A percentile compares a stretch with the other conserved stretches of the same genome.
Conservation (phyloP, 805 yeast genomes). For the Kodamaea lidongshanica region DNA sequence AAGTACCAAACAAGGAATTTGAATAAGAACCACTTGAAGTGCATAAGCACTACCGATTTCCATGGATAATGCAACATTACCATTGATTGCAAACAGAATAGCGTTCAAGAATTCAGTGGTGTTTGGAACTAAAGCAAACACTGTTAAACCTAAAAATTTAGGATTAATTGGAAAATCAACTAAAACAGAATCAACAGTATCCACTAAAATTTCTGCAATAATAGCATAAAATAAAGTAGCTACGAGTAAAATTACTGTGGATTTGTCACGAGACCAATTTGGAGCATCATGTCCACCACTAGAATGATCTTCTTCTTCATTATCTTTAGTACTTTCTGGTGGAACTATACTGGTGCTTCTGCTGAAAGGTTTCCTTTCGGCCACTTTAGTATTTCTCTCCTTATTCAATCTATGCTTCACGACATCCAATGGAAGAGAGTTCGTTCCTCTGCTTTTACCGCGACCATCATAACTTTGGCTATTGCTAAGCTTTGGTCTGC, state of each 20-base stretch:
- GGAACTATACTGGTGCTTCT: slow-evolving; percentile 5
- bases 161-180: slow-evolving; percentile 77
- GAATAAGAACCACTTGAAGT: slow-evolving; percentile 87
- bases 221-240: slow-evolving; percentile 87
- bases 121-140: slow-evolving; percentile 93
- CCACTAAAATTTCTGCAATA: slow-evolving; percentile 90
- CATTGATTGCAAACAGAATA: slow-evolving; percentile 91
- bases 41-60: slow-evolving; percentile 98
- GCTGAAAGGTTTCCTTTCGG: slow-evolving; percentile 1
- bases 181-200: slow-evolving; percentile 84
- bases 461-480: slow-evolving; percentile 9
- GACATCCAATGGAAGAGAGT: slow-evolving; percentile 17
- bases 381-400: neutral
- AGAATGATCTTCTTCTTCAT: slow-evolving; percentile 23
- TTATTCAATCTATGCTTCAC: slow-evolving; percentile 11
- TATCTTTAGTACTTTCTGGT: slow-evolving; percentile 2
- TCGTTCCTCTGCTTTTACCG: slow-evolving; percentile 7
- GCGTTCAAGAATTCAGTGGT: slow-evolving; percentile 97
- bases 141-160: slow-evolving; percentile 85
- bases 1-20: slow-evolving; percentile 83
- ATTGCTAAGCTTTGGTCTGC: no score
- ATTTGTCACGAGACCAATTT: slow-evolving; percentile 86
- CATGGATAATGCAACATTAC: slow-evolving; percentile 94
- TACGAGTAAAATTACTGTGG: slow-evolving; percentile 71
- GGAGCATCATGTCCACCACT: slow-evolving; percentile 93